Conservation (phyloP, 2,329 filamentous ascomycete genomes). For the Rhynchosporium agropyri region DNA sequence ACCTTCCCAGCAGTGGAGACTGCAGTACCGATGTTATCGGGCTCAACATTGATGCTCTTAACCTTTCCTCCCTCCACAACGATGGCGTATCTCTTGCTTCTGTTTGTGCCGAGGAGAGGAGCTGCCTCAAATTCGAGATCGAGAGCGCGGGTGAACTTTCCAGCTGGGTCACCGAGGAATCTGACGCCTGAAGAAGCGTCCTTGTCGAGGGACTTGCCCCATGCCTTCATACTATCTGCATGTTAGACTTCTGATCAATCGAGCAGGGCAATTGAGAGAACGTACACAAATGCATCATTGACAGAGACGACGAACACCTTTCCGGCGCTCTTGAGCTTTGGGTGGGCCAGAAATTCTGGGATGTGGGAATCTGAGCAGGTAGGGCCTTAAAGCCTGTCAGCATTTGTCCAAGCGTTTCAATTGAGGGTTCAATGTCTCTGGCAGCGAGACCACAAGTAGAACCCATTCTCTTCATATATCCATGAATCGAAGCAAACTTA, state of each 20-base stretch:
- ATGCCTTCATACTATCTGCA: conserved; percentile 77
- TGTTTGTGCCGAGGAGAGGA: conserved; percentile 76
- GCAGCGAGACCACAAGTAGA: neutral
- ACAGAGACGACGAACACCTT: conserved; percentile 88
- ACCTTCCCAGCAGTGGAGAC: conserved; percentile 44
- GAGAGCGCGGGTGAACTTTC: conserved; percentile 78
- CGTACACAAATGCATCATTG: conserved; percentile 93
- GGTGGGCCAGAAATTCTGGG: conserved; percentile 81
- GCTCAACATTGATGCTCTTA: conserved; percentile 79
- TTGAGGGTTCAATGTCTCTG: neutral
- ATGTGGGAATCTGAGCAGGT: conserved; percentile 72
- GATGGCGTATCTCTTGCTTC: conserved; percentile 87
- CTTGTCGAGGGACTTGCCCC: conserved; percentile 77
- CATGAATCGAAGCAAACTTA: conserved; percentile 41
- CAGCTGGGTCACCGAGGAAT: conserved; percentile 81
- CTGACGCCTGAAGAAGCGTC: conserved; percentile 74
- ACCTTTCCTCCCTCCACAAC: conserved; percentile 84
- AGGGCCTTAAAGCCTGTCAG: conserved; percentile 48
- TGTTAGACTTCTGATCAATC: neutral
- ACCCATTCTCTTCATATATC: neutral
- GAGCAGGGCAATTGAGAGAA: conserved; percentile 22
- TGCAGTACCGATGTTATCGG: conserved; percentile 80
- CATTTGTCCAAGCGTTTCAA: neutral
- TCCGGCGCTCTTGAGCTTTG: conserved; percentile 76
- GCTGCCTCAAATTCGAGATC: conserved; percentile 80